These are phyloP conservation scores for Colletotrichum tropicale DNA, from an alignment of 2,329 filamentous ascomycete species.

Conservation along the genomic window DNA sequence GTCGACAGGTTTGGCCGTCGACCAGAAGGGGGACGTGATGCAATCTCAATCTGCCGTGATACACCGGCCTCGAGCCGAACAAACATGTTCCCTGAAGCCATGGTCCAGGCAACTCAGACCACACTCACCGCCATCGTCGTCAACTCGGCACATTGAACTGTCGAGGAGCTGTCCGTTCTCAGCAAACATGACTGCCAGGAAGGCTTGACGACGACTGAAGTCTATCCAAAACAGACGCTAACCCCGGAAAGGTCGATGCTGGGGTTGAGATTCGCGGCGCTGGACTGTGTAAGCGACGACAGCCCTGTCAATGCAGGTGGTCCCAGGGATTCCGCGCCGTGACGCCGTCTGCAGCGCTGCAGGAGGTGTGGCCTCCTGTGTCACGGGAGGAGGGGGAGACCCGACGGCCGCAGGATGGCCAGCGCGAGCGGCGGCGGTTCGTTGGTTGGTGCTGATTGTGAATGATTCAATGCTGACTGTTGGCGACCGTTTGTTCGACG, in stretches of 20 bases:
- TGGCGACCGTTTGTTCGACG: background rate
- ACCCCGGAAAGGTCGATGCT: background rate
- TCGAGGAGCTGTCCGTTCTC: background rate
- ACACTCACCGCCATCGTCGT: background rate
- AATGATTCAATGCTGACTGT: background rate
- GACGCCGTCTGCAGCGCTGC: background rate
- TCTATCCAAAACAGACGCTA: slow-evolving; percentile 7
- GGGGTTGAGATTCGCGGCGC: background rate
- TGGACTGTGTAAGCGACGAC: background rate
- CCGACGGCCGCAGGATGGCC: background rate
- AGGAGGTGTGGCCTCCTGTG: background rate
- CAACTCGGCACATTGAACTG: background rate
- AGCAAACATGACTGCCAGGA: background rate
- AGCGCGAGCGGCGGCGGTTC: background rate
- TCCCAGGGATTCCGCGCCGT: background rate
- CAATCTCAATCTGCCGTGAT: background rate
- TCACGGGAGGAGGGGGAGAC: background rate
- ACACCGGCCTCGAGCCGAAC: background rate
- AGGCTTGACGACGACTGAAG: background rate
- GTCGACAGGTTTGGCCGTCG: background rate
- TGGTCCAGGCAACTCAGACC: background rate
- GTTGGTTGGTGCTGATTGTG: background rate
- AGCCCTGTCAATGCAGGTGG: background rate
- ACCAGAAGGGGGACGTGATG: background rate
- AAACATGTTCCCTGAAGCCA: background rate